Conservation (phyloP, 306 rosid species). For the Macrotyloma uniflorum region DNA sequence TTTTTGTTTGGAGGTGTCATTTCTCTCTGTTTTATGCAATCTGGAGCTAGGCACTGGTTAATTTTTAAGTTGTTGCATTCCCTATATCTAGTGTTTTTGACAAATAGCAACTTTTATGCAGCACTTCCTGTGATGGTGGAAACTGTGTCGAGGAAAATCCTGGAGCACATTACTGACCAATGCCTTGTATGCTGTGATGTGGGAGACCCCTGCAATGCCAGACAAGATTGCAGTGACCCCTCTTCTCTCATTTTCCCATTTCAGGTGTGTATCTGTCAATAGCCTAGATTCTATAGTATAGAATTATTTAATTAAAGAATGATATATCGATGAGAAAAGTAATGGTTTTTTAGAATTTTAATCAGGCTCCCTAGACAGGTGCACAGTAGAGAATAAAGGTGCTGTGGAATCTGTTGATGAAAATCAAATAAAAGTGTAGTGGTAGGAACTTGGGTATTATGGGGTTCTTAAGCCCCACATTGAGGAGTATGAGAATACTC, state of each 20-base stretch:
- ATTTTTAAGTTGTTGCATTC: slow-evolving; percentile 28
- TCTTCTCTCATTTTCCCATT: slow-evolving; percentile 95
- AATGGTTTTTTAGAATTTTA: slow-evolving; percentile 5
- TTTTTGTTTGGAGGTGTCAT: slow-evolving; percentile 33
- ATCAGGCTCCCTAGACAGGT: neutral
- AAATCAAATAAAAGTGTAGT: slow-evolving; percentile 1
- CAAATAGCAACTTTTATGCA: slow-evolving; percentile 49
- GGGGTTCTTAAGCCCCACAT: no score
- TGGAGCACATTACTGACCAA: slow-evolving; percentile 88
- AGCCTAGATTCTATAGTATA: neutral
- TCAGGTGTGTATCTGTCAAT: slow-evolving; percentile 64
- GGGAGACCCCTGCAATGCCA: slow-evolving; percentile 89
- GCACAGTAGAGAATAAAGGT: slow-evolving; percentile 11
- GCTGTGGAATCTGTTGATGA: neutral
- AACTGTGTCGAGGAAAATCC: slow-evolving; percentile 71
- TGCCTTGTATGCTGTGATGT: slow-evolving; percentile 98
- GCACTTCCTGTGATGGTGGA: slow-evolving; percentile 93
- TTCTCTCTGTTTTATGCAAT: slow-evolving; percentile 8
- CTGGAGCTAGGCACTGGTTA: neutral
- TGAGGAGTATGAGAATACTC: no score
- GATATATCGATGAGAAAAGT: slow-evolving; percentile 5
- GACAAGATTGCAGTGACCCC: slow-evolving; percentile 89
- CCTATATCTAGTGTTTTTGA: slow-evolving; percentile 30
- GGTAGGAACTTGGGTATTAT: no score
- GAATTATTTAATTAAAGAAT: slow-evolving; percentile 10